Base-by-base conservation (phyloP, 2,329 filamentous ascomycete genomes). In the Xylaria sp. region DNA sequence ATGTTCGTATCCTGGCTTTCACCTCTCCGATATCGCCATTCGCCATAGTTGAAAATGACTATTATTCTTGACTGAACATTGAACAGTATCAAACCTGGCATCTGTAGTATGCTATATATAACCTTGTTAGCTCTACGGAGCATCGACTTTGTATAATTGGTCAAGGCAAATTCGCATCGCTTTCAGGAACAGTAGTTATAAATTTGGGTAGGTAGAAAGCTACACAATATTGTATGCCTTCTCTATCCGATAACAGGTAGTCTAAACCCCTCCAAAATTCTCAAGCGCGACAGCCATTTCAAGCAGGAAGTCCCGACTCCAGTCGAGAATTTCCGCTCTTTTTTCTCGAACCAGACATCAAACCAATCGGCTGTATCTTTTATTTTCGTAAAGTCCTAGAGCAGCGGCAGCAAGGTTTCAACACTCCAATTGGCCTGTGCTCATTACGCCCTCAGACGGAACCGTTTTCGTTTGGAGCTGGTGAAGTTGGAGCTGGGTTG, bases 351-450 rank as follows among this genome's bases (percentile, higher is more conserved):
- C 51, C 52, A 58, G n/a, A 8, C 39, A 61, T 4, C 18, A 34
- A 56, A 34, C 13, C 18, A 15, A 39, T 65, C 50, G 18, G 25
- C 9, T 52, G 6, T 54, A 44, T 57, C 57, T 54, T 65, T 37
- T 18, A 51, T n/a, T 41, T 34, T 41, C 15, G n/a, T n/a, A 13
- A 28, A 5, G 37, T 61, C n/a, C 41, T 23, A 31, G 46, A 39
- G 51, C 44, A 52, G 44, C 58, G 12, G 18, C 46, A 64, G 41
- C 31, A n/a, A 57, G 46, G 15, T 54, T 51, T 37, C 55, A 61
- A 23, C 57, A 39, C 56, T 64, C 65, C 59, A 64, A 56, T 56
- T 70, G 64, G 67, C 64, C 67, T 67, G 67, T 70, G 67, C 67
- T 63, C 48, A 18, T 37, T 63, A 59, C 50, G 51, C 61, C 54